Evolutionary conservation across 176 grass and related monocot species (phyloP).

Genomic region (Olyra latifolia): DNA sequence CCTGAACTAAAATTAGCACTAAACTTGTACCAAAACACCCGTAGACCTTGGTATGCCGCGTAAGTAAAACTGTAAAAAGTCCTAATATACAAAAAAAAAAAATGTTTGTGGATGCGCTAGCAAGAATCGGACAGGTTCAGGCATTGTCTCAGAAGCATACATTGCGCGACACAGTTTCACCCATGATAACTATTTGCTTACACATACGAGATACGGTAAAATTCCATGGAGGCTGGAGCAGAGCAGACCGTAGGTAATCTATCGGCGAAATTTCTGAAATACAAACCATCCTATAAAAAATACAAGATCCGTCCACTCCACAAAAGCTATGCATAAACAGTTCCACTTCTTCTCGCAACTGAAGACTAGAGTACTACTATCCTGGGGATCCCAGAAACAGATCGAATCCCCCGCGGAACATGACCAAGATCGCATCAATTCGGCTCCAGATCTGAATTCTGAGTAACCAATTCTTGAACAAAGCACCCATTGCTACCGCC

Average conservation of each 20-base stretch:
- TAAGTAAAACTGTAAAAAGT: neutral
- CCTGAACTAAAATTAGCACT: neutral
- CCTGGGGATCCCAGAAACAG: neutral
- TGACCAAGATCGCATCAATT: neutral
- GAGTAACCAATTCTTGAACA: neutral
- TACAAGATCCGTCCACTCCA: neutral
- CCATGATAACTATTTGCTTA: neutral
- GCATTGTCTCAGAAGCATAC: neutral
- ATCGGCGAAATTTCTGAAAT: no score
- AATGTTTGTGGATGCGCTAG: neutral
- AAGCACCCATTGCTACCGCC: neutral
- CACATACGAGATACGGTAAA: neutral
- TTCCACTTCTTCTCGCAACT: neutral
- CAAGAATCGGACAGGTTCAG: neutral
- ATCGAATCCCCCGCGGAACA: neutral
- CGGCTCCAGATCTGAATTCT: neutral
- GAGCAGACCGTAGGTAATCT: neutral
- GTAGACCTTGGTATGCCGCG: neutral
- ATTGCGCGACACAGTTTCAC: neutral
- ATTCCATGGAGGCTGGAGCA: neutral
- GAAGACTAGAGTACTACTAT: neutral
- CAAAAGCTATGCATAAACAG: neutral
- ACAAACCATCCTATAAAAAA: neutral
- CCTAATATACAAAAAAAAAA: neutral
- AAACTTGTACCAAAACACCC: neutral